Base-by-base conservation (phyloP, 2,329 filamentous ascomycete genomes). In the Curvularia lunata region DNA sequence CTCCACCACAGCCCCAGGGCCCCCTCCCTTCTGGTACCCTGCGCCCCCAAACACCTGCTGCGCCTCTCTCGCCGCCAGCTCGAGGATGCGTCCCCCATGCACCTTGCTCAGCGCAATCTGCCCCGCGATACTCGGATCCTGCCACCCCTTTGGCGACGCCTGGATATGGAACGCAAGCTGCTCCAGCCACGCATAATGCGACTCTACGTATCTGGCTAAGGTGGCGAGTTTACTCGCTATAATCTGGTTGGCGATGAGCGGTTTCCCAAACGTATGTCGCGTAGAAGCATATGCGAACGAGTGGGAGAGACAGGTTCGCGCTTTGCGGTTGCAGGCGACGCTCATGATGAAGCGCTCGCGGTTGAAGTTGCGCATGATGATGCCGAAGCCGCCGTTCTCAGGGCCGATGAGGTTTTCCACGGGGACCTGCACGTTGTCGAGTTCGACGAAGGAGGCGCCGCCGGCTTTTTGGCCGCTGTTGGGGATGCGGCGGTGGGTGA, bases 391-490 rank as follows among this genome's bases (percentile, higher is more conserved):
- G 19, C 80, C 68, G 58, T 85, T 84, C 59, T 86, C 84, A 28
- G 76, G 69, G 4, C 85, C 84, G 2, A 88, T 63, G 1, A 86
- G 75, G 54, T 86, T 84, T 25, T 79, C 78, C 0, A 77, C 77
- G 0, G 85, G 84, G 0, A 88, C 85, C 16, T 74, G 64, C 2
- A 87, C 84, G 56, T 86, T 77, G 45, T 86, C 84, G 19, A 87
- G 77, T 19, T 83, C 81, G 48, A 87, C 79, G 60, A 82, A 86
- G 0, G 83, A 84, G 4, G 83, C 82, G 66, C 86, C 86, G 40
- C 86, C 87, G 5, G 86, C 86, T 65, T 86, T 84, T n/a, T 88
- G 86, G 3, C 88, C 88, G 25, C 83, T 86, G 71, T 90, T 90
- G 51, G 82, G 75, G 72, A 90, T 88, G 49, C 79, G 82, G 19